Percentiles rank a stretch among this genome's conserved stretches.
These are phyloP conservation scores for Naganishia sp. DNA, from an alignment of 1,284 basidiomycete genomes.

Conservation along the genomic window DNA sequence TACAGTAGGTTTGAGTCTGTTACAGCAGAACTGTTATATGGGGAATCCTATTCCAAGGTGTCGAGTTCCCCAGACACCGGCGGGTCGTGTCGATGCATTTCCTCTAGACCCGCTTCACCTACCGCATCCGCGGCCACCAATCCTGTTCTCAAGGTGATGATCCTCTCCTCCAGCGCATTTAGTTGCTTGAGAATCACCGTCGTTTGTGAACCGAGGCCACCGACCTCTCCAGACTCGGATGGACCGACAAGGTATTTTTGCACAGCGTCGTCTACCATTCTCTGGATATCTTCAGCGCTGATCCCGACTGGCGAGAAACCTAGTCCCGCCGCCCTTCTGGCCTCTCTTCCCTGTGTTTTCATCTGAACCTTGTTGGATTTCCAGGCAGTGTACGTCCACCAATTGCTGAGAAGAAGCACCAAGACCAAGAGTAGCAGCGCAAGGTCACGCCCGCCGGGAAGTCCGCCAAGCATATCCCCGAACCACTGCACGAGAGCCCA, in stretches of 20 bases:
- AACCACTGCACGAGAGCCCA: slow-evolving; percentile 58
- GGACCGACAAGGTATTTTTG: slow-evolving; percentile 1
- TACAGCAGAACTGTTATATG: background rate
- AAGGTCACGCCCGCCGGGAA: slow-evolving; percentile 51
- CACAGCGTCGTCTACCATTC: slow-evolving; percentile 16
- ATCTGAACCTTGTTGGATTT: slow-evolving; percentile 35
- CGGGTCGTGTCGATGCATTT: background rate
- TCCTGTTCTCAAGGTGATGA: slow-evolving; percentile 8
- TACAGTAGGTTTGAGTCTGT: too few species aligned
- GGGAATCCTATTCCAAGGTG: slow-evolving; percentile 9
- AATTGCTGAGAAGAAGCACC: slow-evolving; percentile 70
- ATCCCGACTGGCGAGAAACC: slow-evolving; percentile 8
- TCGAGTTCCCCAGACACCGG: slow-evolving; percentile 14
- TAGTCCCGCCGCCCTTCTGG: slow-evolving; percentile 14
- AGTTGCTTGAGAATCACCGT: slow-evolving; percentile 7
- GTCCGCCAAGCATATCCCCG: slow-evolving; percentile 69
- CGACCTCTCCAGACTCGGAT: background rate
- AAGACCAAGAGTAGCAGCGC: slow-evolving; percentile 72
- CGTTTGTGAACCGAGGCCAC: slow-evolving; percentile 8
- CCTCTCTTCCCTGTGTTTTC: slow-evolving; percentile 32
- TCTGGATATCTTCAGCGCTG: slow-evolving; percentile 4
- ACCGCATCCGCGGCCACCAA: slow-evolving; percentile 7
- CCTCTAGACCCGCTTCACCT: background rate
- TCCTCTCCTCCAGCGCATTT: slow-evolving; percentile 15
- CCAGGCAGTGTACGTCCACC: slow-evolving; percentile 48